Evolutionary conservation across 805 yeast species (phyloP).

Genomic region (Barnettozyma californica): DNA sequence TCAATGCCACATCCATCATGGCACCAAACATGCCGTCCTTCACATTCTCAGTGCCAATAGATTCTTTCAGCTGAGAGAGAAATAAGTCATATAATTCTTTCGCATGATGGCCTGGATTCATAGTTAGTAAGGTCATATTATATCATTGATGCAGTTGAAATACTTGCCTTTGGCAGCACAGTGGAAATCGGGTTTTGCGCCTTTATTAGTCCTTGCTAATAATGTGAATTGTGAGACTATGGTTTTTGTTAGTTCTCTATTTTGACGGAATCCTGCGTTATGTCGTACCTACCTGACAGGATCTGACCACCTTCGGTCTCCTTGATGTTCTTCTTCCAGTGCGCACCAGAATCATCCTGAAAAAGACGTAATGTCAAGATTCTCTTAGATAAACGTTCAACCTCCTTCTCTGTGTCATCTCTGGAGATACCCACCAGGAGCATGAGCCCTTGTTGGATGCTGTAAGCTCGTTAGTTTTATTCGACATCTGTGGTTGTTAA

Average conservation of each 20-base stretch:
- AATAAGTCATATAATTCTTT: conserved; percentile 43
- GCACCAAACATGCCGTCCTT: conserved; percentile 93
- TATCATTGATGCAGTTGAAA: conserved; percentile 8
- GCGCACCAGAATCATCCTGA: conserved; percentile 63
- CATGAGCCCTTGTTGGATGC: conserved; percentile 69
- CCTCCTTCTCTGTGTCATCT: conserved; percentile 73
- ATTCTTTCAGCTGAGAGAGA: conserved; percentile 38
- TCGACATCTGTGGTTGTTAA: not conserved
- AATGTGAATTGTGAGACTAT: conserved; percentile 87
- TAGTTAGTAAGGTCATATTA: conserved; percentile 26
- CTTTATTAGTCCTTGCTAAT: conserved; percentile 80
- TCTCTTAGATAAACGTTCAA: conserved; percentile 61
- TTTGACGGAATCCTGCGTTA: not conserved
- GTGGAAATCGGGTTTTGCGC: conserved; percentile 94
- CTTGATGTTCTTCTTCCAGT: conserved; percentile 70
- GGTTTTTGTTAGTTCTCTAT: conserved; percentile 23
- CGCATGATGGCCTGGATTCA: conserved; percentile 65
- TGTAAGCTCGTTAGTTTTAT: not conserved
- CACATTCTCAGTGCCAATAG: conserved; percentile 61
- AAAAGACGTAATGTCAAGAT: conserved; percentile 63
- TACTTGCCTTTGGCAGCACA: conserved; percentile 75
- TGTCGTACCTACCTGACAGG: conserved; percentile 42
- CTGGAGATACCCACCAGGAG: conserved; percentile 80
- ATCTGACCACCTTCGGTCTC: conserved; percentile 71
- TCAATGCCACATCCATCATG: conserved; percentile 89